Conservation (phyloP, 2,329 filamentous ascomycete species). For the Helicocarpus griseus region DNA sequence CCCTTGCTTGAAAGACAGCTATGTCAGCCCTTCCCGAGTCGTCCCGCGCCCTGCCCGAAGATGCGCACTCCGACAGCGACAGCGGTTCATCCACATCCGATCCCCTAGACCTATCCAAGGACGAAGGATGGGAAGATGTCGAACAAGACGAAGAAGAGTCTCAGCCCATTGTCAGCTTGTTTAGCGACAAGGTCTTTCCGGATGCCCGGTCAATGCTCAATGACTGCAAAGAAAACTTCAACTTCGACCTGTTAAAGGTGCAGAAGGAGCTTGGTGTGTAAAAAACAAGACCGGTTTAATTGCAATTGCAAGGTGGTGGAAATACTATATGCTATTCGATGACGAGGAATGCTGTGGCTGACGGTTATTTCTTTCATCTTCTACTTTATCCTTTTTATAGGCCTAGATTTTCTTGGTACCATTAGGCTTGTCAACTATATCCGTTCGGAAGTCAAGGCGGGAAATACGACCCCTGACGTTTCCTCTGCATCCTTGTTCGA, state of each 20-base stretch:
- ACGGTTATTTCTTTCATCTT: conserved; percentile 15
- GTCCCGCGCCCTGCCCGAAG: not conserved
- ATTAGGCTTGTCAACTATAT: conserved; percentile 67
- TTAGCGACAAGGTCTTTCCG: conserved; percentile 57
- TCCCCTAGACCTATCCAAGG: conserved; percentile 35
- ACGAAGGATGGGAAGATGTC: conserved; percentile 48
- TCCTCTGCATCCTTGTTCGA: conserved; percentile 55
- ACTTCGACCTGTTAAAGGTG: conserved; percentile 57
- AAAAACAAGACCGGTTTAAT: conserved; percentile 9
- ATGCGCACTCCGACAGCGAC: conserved; percentile 13
- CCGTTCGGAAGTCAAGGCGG: conserved; percentile 38
- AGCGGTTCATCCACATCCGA: conserved; percentile 19
- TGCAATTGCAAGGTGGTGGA: conserved; percentile 1
- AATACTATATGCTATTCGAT: conserved; percentile 7
- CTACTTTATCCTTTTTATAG: conserved; percentile 32
- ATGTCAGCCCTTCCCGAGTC: not conserved
- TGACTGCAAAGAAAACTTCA: conserved; percentile 56
- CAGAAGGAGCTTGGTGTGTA: conserved; percentile 43
- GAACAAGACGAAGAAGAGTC: conserved; percentile 53
- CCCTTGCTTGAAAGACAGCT: conserved; percentile 8
- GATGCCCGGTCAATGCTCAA: conserved; percentile 56
- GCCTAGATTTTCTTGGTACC: conserved; percentile 61
- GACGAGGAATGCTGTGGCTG: conserved; percentile 6
- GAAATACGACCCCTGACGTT: conserved; percentile 42
- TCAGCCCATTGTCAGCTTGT: conserved; percentile 56